Percentiles rank a stretch among this genome's conserved stretches.
Evolutionary conservation across 495 filamentous ascomycete genomes (phyloP).

Genomic region (Penicillium subrubescens): DNA sequence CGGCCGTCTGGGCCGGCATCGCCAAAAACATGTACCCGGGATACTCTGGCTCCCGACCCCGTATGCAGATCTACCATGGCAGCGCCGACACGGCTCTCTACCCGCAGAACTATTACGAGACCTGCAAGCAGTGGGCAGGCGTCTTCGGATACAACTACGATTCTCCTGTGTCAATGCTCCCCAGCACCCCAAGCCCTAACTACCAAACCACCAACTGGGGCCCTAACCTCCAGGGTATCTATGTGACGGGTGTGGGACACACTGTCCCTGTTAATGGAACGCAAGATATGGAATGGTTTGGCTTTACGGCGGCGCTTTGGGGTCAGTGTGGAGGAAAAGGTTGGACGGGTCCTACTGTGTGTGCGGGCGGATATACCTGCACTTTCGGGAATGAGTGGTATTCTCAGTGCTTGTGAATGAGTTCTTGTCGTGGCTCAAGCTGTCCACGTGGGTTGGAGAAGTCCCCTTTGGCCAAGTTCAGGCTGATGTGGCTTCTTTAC

Average conservation of each 20-base stretch:
- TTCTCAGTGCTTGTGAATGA: conserved; percentile 1
- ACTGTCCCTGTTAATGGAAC: not conserved
- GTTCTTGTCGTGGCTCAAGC: no score
- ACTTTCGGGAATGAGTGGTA: not conserved
- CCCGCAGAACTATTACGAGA: conserved; percentile 1
- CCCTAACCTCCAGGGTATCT: not conserved
- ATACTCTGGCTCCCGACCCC: conserved; percentile 1
- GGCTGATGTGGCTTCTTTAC: no score
- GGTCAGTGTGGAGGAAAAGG: not conserved
- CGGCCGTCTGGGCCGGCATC: not conserved
- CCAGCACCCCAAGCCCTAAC: not conserved
- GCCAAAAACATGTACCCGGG: not conserved
- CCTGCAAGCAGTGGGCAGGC: conserved; percentile 2
- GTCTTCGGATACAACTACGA: conserved; percentile 6
- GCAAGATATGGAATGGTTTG: conserved; percentile 4
- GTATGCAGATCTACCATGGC: conserved; percentile 4
- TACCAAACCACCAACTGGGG: conserved; percentile 1
- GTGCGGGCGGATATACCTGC: not conserved
- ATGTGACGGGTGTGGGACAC: not conserved
- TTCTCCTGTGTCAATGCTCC: not conserved
- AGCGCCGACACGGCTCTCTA: not conserved
- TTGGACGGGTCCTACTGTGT: not conserved
- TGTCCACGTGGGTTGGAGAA: no score
- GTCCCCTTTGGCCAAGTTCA: no score
- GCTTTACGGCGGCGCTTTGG: not conserved